Conservation (phyloP, 108 stramenopile genomes). For the Cyclotella sp. region DNA sequence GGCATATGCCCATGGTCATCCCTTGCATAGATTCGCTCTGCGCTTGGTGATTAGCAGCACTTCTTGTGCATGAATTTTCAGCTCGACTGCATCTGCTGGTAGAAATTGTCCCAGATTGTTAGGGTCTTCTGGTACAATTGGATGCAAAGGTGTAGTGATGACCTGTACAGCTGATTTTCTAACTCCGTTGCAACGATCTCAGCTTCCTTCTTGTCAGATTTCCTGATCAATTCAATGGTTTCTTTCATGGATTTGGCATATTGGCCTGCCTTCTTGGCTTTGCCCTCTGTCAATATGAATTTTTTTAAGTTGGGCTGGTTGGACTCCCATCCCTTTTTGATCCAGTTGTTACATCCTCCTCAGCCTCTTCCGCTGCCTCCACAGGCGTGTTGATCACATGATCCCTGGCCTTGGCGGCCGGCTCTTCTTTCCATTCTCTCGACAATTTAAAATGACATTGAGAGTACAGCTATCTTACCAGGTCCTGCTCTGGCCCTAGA, state of each 20-base stretch:
- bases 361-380: no score
- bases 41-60: background rate
- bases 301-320: background rate
- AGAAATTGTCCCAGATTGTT: background rate
- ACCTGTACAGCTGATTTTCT: background rate
- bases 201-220: background rate
- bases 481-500: no score
- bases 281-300: background rate
- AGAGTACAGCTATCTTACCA: no score
- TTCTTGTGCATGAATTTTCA: background rate
- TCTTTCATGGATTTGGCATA: no score
- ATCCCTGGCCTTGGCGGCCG: no score
- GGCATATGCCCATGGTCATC: background rate
- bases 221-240: background rate
- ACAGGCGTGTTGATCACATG: no score
- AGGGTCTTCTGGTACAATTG: background rate
- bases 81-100: background rate
- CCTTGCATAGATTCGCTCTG: background rate
- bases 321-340: background rate
- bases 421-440: no score
- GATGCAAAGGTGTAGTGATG: background rate
- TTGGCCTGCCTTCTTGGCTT: no score
- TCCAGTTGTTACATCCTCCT: no score
- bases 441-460: no score
- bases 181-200: background rate